A percentile compares a stretch with the other conserved stretches of the same genome.
These are phyloP conservation scores for Hymenoscyphus fructigenus DNA, from an alignment of 2,329 filamentous ascomycete genomes.

Conservation along the genomic window DNA sequence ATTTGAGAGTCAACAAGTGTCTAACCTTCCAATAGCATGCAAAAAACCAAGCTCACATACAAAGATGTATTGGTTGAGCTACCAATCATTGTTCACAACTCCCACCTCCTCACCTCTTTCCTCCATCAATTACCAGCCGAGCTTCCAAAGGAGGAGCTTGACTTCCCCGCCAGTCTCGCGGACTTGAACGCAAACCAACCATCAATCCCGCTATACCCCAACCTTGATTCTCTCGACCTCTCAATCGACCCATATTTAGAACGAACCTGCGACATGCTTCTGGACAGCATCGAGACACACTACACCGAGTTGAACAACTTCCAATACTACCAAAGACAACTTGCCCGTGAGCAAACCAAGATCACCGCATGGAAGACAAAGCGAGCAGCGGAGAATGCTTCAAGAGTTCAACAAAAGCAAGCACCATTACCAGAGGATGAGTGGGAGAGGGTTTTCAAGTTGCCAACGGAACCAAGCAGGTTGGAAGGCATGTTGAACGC, in stretches of 20 bases:
- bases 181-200: conserved; percentile 69
- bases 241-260: conserved; percentile 97
- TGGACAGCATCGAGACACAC: conserved; percentile 96
- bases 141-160: conserved; percentile 63
- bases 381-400: conserved; percentile 92
- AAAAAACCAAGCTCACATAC: conserved; percentile 91
- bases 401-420: conserved; percentile 83
- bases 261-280: conserved; percentile 94
- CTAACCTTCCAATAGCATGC: conserved; percentile 59
- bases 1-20: background rate
- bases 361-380: conserved; percentile 96
- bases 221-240: conserved; percentile 81
- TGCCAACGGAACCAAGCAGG: conserved; percentile 89
- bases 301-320: conserved; percentile 99
- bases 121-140: conserved; percentile 83
- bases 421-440: conserved; percentile 88
- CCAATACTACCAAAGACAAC: conserved; percentile 92
- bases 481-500: conserved; percentile 93
- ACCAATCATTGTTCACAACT: conserved; percentile 90
- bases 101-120: conserved; percentile 91
- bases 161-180: conserved; percentile 75
- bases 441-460: conserved; percentile 97
- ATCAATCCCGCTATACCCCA: conserved; percentile 73
- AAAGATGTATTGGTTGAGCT: conserved; percentile 92
- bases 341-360: conserved; percentile 92